Conservation (phyloP, 2,329 filamentous ascomycete genomes). For the Lachnellula suecica region DNA sequence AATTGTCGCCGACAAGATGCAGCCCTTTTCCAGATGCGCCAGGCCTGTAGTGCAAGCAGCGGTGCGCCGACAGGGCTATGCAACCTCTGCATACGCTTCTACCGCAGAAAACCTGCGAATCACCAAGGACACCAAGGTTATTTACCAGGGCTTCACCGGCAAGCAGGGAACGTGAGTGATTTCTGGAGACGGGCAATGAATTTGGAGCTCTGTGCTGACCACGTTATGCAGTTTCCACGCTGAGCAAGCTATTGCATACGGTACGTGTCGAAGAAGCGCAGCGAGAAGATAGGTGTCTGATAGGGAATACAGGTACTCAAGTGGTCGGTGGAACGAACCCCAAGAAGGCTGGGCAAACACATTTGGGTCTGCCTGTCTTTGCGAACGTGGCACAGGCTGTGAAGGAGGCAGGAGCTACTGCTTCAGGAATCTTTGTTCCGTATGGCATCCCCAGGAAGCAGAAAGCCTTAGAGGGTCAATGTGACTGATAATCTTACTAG, state of each 20-base stretch:
- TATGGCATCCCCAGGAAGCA: constrained; percentile 40
- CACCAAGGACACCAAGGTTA: constrained; percentile 88
- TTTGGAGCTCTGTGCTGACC: constrained; percentile 29
- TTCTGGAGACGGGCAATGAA: not conserved
- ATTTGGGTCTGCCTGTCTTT: constrained; percentile 92
- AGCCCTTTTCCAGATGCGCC: constrained; percentile 75
- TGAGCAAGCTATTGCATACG: constrained; percentile 96
- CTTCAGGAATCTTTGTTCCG: constrained; percentile 96
- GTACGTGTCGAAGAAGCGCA: constrained; percentile 48
- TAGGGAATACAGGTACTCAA: constrained; percentile 70
- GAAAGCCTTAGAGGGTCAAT: constrained; percentile 5
- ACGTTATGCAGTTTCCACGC: constrained; percentile 79
- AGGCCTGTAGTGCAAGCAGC: constrained; percentile 66
- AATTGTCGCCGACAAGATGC: constrained; percentile 61
- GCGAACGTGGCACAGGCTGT: constrained; percentile 84
- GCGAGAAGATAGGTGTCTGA: constrained; percentile 28
- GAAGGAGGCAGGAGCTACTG: constrained; percentile 85
- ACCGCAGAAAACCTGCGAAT: constrained; percentile 88
- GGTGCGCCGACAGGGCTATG: constrained; percentile 74
- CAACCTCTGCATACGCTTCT: constrained; percentile 68
- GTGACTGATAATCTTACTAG: constrained; percentile 47
- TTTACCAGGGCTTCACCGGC: constrained; percentile 97
- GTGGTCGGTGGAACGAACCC: constrained; percentile 98
- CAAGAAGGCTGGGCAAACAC: constrained; percentile 91
- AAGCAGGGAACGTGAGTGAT: constrained; percentile 85